Percentiles rank a stretch among this genome's conserved stretches.
These are phyloP conservation scores for Glycyrrhiza uralensis DNA, from an alignment of 306 rosid species.

Conservation along the genomic window DNA sequence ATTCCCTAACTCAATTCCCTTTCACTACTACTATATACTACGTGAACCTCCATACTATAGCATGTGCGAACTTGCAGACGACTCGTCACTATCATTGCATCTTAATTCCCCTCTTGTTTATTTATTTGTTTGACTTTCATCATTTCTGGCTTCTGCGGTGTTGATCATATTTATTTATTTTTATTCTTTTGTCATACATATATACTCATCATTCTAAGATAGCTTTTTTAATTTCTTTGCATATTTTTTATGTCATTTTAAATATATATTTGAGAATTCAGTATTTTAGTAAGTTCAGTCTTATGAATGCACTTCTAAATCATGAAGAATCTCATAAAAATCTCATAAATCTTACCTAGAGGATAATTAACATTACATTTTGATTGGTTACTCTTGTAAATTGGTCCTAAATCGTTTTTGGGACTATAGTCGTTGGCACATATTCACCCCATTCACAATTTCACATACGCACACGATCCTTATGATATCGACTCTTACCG, in stretches of 20 bases:
- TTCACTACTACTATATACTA: background rate
- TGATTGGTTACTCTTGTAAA: too few species aligned
- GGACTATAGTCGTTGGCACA: too few species aligned
- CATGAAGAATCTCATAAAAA: background rate
- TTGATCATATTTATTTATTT: background rate
- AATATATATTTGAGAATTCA: background rate
- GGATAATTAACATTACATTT: background rate
- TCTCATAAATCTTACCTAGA: slow-evolving; percentile 1
- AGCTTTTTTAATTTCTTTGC: background rate
- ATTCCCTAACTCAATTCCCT: too few species aligned
- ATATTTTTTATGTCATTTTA: background rate
- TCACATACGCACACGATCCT: background rate
- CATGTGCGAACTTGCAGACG: slow-evolving; percentile 24
- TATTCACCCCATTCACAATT: too few species aligned
- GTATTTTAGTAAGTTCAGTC: background rate
- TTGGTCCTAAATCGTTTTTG: background rate
- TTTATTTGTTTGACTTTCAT: slow-evolving; percentile 2
- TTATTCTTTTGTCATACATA: background rate
- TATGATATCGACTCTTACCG: background rate
- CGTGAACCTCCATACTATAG: slow-evolving; percentile 37
- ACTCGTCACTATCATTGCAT: slow-evolving; percentile 30
- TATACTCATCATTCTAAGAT: background rate
- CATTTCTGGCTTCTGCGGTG: background rate
- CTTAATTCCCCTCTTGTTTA: background rate
- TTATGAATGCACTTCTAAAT: background rate